Base-by-base conservation (phyloP, 2,329 filamentous ascomycete species). In the Calonectria leucothoes region DNA sequence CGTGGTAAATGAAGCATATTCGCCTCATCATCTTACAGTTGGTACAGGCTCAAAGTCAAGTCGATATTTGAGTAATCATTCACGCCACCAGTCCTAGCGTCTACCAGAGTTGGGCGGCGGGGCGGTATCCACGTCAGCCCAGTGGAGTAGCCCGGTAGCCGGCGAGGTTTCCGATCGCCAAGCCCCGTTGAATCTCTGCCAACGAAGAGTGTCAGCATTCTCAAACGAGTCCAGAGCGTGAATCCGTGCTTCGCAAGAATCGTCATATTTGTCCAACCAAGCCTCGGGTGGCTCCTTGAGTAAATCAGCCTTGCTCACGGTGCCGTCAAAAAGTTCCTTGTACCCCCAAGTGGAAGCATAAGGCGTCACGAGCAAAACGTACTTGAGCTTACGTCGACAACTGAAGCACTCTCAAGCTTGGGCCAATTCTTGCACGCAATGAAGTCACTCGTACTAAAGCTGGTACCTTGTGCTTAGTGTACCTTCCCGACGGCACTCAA, bases 311-410 rank as follows among this genome's bases (percentile, higher is more conserved):
- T 76, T 75, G 49, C 72, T 72, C 27, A 77, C 67, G 6, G 65
- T 66, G 72, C 74, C 76, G 55, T 68, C 75, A 77, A 75, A 35
- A 77, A 75, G 61, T 77, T 67, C 72, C 72, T 73, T 15, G 75
- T 76, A 8, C 75, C 74, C 74, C 66, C 68, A 17, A n/a, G n/a
- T 70, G 49, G n/a, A 66, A 75, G 66, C 7, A 35, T 29, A 29
- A 10, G 14, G 3, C 27, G 4, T 31, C 4, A 3, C 2, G 20
- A 15, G 14, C 14, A 33, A 33, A 55, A 31, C 27, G 49, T 8
- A 11, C 0, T 14, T n/a, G 6, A 7, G 37, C 71, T 25, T n/a
- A 75, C 74, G 14, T 74, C 71, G 15, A 69, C 59, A n/a, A 59
- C 59, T 45, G 59, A 72, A 51, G 69, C 69, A 3, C 29, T 20